Base-by-base conservation (phyloP, 1,284 basidiomycete species). In the Trichosporon sp. region DNA sequence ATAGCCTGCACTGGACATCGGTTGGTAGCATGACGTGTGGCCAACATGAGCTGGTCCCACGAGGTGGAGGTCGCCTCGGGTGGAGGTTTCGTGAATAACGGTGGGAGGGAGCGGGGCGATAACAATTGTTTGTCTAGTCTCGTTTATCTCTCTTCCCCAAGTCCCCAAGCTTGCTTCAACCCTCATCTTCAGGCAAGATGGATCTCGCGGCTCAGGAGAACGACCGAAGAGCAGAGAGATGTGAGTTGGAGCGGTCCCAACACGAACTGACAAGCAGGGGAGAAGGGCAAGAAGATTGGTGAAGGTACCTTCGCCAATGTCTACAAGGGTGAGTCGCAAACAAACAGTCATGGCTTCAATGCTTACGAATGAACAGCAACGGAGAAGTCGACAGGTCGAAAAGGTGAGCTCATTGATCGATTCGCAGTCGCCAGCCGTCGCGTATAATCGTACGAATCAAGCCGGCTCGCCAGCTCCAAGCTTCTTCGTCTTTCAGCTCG, bases 241-340 rank as follows among this genome's bases (percentile, higher is more conserved):
- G 77, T 77, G 32, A 61, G 74, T 64, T 5, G 49, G n/a, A 13
- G 14, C 3, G 36, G 9, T 19, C 16, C 52, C 34, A n/a, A 8
- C 36, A 1, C 9, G 8, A 31, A 56, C 64, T 68, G 61, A 67
- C 60, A 23, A 14, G 25, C 61, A 80, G 79, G 79, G 79, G 71
- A 72, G 31, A 94, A 95, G 78, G 90, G 91, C 73, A 85, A 86
- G 73, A 94, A 94, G 78, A 86, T 94, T 58, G 95, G 95, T 75
- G 95, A 99, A 81, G 96, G 95, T 81, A 90, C 94, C 16, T 99
- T 96, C 79, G 95, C 95, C 63, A 93, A 96, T 62, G 96, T 99
- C 2, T 99, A 95, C 80, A 86, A 87, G 86, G 94, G 93, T 88
- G 65, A 67, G 82, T 73, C 14, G n/a, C n/a, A n/a, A n/a, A n/a